A percentile compares a stretch with the other conserved stretches of the same genome.
phyloP scores from a whole-genome alignment of 805 yeast genomes.

The Kodamaea hsintzibuensis region DNA sequence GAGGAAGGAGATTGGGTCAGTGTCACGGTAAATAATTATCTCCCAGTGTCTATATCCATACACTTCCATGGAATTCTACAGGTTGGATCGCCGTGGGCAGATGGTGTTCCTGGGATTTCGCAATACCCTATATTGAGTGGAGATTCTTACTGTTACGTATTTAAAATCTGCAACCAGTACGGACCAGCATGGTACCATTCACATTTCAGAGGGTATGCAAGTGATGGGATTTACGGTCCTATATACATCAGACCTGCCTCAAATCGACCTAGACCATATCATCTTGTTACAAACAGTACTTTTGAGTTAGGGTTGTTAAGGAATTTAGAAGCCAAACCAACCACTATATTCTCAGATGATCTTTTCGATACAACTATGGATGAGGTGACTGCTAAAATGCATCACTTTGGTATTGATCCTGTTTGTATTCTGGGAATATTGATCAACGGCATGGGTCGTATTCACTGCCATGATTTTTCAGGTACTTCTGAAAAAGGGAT shows the following conservation, averaged over 20 bases:
- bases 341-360: conserved; percentile 38
- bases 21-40: conserved; percentile 39
- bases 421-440: conserved; percentile 31
- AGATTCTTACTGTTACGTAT: conserved; percentile 40
- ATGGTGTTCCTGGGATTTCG: conserved; percentile 52
- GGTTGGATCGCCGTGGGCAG: conserved; percentile 47
- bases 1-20: conserved; percentile 33
- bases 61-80: conserved; percentile 58
- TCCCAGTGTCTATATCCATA: conserved; percentile 41
- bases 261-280: conserved; percentile 31
- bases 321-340: conserved; percentile 26
- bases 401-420: conserved; percentile 33
- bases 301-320: conserved; percentile 29
- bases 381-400: conserved; percentile 35
- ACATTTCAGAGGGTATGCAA: conserved; percentile 47
- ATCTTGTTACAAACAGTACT: conserved; percentile 21
- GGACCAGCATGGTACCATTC: conserved; percentile 63
- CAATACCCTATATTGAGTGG: conserved; percentile 53
- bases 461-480: conserved; percentile 20
- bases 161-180: conserved; percentile 35
- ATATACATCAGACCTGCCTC: conserved; percentile 41
- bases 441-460: conserved; percentile 32
- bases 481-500: conserved; percentile 9
- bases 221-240: conserved; percentile 52
- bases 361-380: conserved; percentile 37